phyloP scores from a whole-genome alignment of 2,329 filamentous ascomycete species.

The Hypoxylon sp. region DNA sequence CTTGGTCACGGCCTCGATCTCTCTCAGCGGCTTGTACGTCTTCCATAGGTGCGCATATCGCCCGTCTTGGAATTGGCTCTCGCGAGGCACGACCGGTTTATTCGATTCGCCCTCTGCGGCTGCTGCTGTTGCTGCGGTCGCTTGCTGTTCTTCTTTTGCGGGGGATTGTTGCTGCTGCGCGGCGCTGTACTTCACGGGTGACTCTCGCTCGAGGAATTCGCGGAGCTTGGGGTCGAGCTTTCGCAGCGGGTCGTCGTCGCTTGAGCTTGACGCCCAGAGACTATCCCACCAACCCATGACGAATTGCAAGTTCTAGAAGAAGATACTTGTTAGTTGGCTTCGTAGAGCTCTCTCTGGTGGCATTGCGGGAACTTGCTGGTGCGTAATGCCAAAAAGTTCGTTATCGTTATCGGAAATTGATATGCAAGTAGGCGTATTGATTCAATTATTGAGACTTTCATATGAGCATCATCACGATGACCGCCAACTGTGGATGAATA shows the following conservation, averaged over 20 bases:
- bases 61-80: slow-evolving; percentile 72
- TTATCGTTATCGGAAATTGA: slow-evolving; percentile 38
- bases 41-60: slow-evolving; percentile 91
- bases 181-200: slow-evolving; percentile 76
- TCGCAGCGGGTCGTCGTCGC: slow-evolving; percentile 74
- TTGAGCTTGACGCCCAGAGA: slow-evolving; percentile 64
- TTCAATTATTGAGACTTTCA: background rate
- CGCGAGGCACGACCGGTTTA: slow-evolving; percentile 59
- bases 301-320: slow-evolving; percentile 2
- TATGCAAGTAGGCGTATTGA: slow-evolving; percentile 22
- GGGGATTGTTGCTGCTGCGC: slow-evolving; percentile 41
- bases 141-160: slow-evolving; percentile 26
- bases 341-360: slow-evolving; percentile 10
- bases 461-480: background rate
- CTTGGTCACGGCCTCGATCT: slow-evolving; percentile 78
- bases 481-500: background rate
- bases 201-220: slow-evolving; percentile 87
- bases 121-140: slow-evolving; percentile 19
- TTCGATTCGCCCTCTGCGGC: slow-evolving; percentile 16
- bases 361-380: slow-evolving; percentile 6
- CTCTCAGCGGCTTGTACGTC: slow-evolving; percentile 81
- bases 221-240: slow-evolving; percentile 87
- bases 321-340: slow-evolving; percentile 12
- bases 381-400: slow-evolving; percentile 34
- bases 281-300: slow-evolving; percentile 72